Evolutionary conservation across 139 green algal species (phyloP), one percentile per base, ranked within the genome.

Genomic region (Gonium pectorale): DNA sequence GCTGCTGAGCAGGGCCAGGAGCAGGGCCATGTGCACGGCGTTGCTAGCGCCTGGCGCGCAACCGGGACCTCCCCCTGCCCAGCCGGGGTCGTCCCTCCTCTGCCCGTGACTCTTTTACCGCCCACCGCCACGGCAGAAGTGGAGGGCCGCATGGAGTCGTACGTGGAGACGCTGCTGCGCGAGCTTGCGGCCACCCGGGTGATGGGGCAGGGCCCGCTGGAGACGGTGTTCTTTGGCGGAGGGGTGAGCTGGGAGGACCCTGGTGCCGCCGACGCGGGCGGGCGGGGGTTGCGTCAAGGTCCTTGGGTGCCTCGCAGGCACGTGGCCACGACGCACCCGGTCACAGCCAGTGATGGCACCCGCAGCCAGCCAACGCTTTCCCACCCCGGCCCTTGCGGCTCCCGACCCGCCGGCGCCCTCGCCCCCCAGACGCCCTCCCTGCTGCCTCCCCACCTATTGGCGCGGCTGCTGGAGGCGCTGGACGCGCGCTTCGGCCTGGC

Each of bases 201-300:
- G 24, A 19, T 92, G 19, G 22, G 2, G 26, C 17, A 2, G 0
- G 44, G 40, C 31, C 90, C 91, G 1, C 80, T 98, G 75, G 26
- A 90, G n/a, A 98, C 93, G 5, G 85, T 98, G 0, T 98, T 94
- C 77, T 99, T 99, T 88, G 96, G 96, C 0, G 96, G 96, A 40
- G 95, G 94, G 83, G 88, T 93, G 69, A 79, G 87, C 38, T n/a
- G n/a, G n/a, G n/a, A n/a, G n/a, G n/a, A n/a, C n/a, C n/a, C n/a
- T n/a, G n/a, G n/a, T n/a, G n/a, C n/a, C n/a, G n/a, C n/a, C n/a
- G n/a, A n/a, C n/a, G n/a, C n/a, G n/a, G n/a, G n/a, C n/a, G n/a
- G n/a, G n/a, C n/a, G n/a, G n/a, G n/a, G n/a, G n/a, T n/a, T n/a
- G n/a, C n/a, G n/a, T n/a, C n/a, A n/a, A n/a, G n/a, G n/a, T n/a